Percentiles rank a stretch among this genome's conserved stretches.
These are phyloP conservation scores for Zygosaccharomyces pseudobailii DNA, from an alignment of 1,139 yeast genomes.

Conservation along the genomic window DNA sequence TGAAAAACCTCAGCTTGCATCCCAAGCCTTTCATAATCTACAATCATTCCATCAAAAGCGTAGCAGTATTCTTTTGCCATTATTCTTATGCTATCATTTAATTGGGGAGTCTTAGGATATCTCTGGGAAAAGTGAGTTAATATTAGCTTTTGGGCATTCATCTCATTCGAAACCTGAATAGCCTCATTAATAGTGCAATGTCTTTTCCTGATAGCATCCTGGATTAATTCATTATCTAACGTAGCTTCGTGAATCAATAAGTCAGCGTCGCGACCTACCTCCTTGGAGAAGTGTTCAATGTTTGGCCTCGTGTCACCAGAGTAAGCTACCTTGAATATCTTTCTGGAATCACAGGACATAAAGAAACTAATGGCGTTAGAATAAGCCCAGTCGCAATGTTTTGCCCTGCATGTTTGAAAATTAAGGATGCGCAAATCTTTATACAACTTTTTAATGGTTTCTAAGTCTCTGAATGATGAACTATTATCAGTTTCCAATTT, in stretches of 20 bases:
- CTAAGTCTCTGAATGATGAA: conserved; percentile 24
- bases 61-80: conserved; percentile 39
- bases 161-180: conserved; percentile 56
- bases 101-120: conserved; percentile 61
- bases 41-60: conserved; percentile 61
- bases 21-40: conserved; percentile 42
- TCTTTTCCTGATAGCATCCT: conserved; percentile 75
- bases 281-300: conserved; percentile 46
- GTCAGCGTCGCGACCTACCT: conserved; percentile 65
- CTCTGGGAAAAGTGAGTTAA: conserved; percentile 92
- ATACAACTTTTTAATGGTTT: conserved; percentile 27
- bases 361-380: conserved; percentile 57
- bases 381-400: conserved; percentile 83
- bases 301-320: conserved; percentile 96
- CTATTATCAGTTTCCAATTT: conserved; percentile 30
- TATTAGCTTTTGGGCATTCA: conserved; percentile 69
- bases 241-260: conserved; percentile 90
- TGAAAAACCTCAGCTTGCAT: conserved; percentile 32
- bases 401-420: conserved; percentile 65
- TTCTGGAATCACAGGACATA: conserved; percentile 25
- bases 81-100: conserved; percentile 29
- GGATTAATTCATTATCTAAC: conserved; percentile 70
- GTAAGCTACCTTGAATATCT: conserved; percentile 65
- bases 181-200: conserved; percentile 95
- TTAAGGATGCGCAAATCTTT: conserved; percentile 31